These are phyloP conservation scores for Ogataea polymorpha DNA, from an alignment of 805 yeast genomes.

Conservation along the genomic window DNA sequence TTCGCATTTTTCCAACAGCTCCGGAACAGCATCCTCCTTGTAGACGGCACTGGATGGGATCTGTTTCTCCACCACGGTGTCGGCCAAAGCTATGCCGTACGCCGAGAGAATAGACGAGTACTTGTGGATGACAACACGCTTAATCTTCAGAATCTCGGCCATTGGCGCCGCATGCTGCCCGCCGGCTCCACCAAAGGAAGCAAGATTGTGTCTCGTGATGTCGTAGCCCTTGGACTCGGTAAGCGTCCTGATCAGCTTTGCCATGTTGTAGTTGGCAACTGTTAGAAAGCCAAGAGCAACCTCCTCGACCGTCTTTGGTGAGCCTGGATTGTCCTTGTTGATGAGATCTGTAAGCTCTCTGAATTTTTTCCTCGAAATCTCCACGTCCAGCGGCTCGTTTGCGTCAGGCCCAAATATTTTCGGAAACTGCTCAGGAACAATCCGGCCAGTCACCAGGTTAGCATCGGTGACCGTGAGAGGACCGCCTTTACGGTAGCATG, in stretches of 20 bases:
- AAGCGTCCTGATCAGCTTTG: slow-evolving; percentile 75
- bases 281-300: slow-evolving; percentile 75
- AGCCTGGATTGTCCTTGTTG: slow-evolving; percentile 37
- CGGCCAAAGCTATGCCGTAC: slow-evolving; percentile 68
- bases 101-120: slow-evolving; percentile 44
- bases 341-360: slow-evolving; percentile 49
- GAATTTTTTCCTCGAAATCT: slow-evolving; percentile 7
- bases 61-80: slow-evolving; percentile 32
- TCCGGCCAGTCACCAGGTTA: slow-evolving; percentile 9
- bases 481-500: slow-evolving; percentile 10
- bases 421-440: slow-evolving; percentile 12
- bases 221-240: slow-evolving; percentile 78
- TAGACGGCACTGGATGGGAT: slow-evolving; percentile 26
- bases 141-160: slow-evolving; percentile 64
- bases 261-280: slow-evolving; percentile 82
- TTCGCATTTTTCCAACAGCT: slow-evolving; percentile 18
- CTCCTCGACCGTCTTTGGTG: slow-evolving; percentile 50
- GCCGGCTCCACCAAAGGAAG: slow-evolving; percentile 87
- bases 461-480: slow-evolving; percentile 11
- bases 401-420: slow-evolving; percentile 11
- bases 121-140: slow-evolving; percentile 64
- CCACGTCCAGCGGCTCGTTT: slow-evolving; percentile 8
- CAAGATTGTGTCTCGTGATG: slow-evolving; percentile 60
- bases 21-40: slow-evolving; percentile 10
- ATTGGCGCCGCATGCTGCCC: slow-evolving; percentile 81